A percentile compares a stretch with the other conserved stretches of the same genome.
Conservation (phyloP, 108 stramenopile genomes). For the Bacterosira constricta region DNA sequence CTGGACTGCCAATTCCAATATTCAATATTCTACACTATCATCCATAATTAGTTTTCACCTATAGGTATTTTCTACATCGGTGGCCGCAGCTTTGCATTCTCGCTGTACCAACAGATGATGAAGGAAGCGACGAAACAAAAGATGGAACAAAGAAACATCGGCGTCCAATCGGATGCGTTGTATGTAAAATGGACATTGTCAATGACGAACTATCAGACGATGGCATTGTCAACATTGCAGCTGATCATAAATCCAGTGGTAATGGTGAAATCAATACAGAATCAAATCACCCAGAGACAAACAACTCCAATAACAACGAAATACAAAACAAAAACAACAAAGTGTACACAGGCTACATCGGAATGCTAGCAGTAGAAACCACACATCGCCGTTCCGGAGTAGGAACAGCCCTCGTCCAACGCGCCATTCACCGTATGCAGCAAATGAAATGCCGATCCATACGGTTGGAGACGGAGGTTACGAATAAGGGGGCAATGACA, state of each 20-base stretch:
- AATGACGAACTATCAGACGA: constrained; percentile 15
- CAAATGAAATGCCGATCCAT: constrained; percentile 62
- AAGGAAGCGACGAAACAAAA: constrained; percentile 6
- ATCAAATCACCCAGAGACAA: neutral
- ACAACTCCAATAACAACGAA: neutral
- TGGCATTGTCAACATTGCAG: neutral
- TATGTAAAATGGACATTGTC: constrained; percentile 83
- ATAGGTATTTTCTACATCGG: constrained; percentile 85
- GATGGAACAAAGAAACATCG: neutral
- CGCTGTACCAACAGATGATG: constrained; percentile 56
- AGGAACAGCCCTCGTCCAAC: constrained; percentile 69
- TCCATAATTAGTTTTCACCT: constrained; percentile 71
- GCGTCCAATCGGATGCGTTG: constrained; percentile 85
- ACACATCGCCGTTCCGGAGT: constrained; percentile 80
- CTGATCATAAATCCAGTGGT: neutral
- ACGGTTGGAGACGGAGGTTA: constrained; percentile 79
- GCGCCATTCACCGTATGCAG: constrained; percentile 72
- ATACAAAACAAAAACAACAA: neutral
- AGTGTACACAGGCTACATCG: constrained; percentile 58
- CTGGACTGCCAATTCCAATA: no score
- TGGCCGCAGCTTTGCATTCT: constrained; percentile 88
- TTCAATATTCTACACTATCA: neutral
- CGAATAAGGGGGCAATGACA: constrained; percentile 71
- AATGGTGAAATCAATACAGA: neutral
- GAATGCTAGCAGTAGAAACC: constrained; percentile 82